Evolutionary conservation across 2,329 filamentous ascomycete species (phyloP).

Genomic region (Chrysosphaeria jannelii): DNA sequence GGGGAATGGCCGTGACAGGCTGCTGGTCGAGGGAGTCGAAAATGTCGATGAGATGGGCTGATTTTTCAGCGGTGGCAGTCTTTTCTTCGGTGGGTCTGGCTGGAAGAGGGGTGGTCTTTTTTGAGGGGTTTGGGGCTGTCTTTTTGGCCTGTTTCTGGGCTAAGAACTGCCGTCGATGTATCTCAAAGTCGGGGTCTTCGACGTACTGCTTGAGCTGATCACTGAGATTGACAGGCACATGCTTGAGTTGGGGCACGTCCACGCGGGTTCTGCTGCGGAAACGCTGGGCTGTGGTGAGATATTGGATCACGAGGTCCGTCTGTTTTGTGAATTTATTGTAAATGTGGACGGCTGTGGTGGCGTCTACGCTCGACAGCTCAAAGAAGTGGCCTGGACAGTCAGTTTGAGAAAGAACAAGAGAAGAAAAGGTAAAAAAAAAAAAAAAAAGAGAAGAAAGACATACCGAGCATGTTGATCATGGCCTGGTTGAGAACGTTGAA

Average conservation of each 20-base stretch:
- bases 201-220: conserved; percentile 82
- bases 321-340: conserved; percentile 80
- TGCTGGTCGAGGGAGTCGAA: conserved; percentile 83
- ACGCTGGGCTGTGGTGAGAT: conserved; percentile 58
- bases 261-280: conserved; percentile 79
- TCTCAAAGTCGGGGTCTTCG: conserved; percentile 80
- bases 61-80: conserved; percentile 29
- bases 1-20: conserved; percentile 24
- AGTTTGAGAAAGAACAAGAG: neutral
- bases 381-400: conserved; percentile 56
- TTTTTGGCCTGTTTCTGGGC: conserved; percentile 52
- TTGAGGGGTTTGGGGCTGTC: conserved; percentile 10
- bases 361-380: conserved; percentile 86
- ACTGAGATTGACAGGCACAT: conserved; percentile 75
- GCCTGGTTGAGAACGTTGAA: conserved; percentile 94
- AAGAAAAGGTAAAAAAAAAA: neutral
- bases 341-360: conserved; percentile 67
- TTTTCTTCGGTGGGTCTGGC: conserved; percentile 18
- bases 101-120: neutral
- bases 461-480: conserved; percentile 86
- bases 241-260: conserved; percentile 88
- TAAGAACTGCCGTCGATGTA: conserved; percentile 73
- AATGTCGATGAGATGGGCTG: conserved; percentile 84
- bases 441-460: conserved; percentile 6
- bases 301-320: conserved; percentile 78